Evolutionary conservation across 306 rosid species (phyloP).

Genomic region (Acmispon strigosus): DNA sequence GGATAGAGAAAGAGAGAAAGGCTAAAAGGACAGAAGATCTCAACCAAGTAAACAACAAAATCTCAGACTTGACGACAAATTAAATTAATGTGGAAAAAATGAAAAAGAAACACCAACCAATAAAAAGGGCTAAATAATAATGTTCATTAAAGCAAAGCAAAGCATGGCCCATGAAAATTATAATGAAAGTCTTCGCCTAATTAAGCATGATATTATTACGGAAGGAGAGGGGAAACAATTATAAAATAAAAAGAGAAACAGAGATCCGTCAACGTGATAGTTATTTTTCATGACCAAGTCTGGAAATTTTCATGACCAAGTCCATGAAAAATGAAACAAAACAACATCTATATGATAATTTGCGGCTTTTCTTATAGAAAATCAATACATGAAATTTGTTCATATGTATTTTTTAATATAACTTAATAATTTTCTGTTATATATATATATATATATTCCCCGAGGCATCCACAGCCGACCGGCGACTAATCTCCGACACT

Average conservation of each 20-base stretch:
- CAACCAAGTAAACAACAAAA: neutral
- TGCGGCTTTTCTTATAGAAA: too few relatives aligned
- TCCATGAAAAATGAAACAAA: neutral
- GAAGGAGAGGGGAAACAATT: neutral
- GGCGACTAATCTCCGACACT: too few relatives aligned
- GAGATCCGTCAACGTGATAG: conserved; percentile 11
- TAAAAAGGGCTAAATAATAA: neutral
- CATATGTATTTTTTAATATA: too few relatives aligned
- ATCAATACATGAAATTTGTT: too few relatives aligned
- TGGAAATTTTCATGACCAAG: too few relatives aligned
- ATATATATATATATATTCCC: too few relatives aligned
- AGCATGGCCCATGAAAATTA: neutral
- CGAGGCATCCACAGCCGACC: too few relatives aligned
- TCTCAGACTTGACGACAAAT: neutral
- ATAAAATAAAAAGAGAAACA: neutral
- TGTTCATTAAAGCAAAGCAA: neutral
- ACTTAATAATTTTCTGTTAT: too few relatives aligned
- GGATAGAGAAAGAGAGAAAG: neutral
- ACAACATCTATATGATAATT: neutral
- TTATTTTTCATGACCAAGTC: too few relatives aligned
- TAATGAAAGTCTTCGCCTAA: neutral
- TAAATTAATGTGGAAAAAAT: neutral
- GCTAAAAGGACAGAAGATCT: neutral
- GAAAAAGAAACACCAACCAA: neutral
- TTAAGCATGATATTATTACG: neutral